These are phyloP conservation scores for Eremochloa ophiuroides DNA, from an alignment of 176 grass and related monocot species.

Conservation along the genomic window DNA sequence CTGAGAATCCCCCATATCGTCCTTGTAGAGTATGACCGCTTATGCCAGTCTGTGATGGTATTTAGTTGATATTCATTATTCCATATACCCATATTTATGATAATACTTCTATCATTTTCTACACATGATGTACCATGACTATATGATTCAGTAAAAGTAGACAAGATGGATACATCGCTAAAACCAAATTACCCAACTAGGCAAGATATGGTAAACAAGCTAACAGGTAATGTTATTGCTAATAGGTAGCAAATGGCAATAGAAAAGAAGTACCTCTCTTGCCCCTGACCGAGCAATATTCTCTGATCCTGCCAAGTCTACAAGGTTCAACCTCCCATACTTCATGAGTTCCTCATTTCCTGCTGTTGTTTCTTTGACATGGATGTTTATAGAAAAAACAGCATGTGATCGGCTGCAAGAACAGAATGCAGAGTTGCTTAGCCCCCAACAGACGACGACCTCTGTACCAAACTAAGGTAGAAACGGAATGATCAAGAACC, in stretches of 20 bases:
- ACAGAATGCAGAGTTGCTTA: constrained; percentile 31
- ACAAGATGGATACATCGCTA: not conserved
- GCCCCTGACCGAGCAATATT: constrained; percentile 79
- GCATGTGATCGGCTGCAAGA: constrained; percentile 80
- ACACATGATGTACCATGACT: not conserved
- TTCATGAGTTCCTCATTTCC: constrained; percentile 71
- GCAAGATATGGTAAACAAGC: not conserved
- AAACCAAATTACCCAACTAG: not conserved
- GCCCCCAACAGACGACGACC: not conserved
- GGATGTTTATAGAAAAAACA: constrained; percentile 83
- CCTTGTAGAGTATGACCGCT: not conserved
- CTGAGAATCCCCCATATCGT: not conserved
- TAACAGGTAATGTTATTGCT: constrained; percentile 5
- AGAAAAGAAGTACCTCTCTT: constrained; percentile 59
- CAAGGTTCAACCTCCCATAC: constrained; percentile 83
- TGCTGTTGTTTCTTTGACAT: constrained; percentile 64
- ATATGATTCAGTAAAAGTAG: not conserved
- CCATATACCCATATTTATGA: not conserved
- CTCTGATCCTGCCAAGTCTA: constrained; percentile 93
- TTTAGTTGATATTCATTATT: not conserved
- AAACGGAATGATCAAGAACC: constrained; percentile 39
- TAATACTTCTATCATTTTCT: constrained; percentile 15
- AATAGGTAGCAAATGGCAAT: not conserved
- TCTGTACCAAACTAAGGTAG: not conserved
- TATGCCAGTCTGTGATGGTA: not conserved